Evolutionary conservation across 176 grass and related monocot species (phyloP).

Genomic region (Oryza longistaminata): DNA sequence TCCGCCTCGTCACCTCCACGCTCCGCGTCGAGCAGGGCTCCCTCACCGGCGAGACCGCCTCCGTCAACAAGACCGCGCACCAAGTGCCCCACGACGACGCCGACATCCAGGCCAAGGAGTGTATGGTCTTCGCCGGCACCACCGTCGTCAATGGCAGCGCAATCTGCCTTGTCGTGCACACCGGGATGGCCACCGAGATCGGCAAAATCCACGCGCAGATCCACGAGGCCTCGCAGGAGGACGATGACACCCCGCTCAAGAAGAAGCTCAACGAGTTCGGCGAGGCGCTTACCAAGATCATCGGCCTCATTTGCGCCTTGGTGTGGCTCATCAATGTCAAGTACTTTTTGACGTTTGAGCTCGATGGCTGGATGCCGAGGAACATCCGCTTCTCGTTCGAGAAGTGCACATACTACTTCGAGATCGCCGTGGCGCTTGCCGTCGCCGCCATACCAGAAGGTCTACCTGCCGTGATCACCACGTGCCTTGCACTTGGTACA

Average conservation of each 20-base stretch:
- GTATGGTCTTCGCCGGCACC: constrained; percentile 84
- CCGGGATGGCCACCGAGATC: constrained; percentile 89
- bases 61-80: constrained; percentile 83
- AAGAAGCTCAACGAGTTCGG: constrained; percentile 98
- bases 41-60: constrained; percentile 82
- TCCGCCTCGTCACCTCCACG: constrained; percentile 70
- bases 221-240: constrained; percentile 79
- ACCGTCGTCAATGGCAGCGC: constrained; percentile 88
- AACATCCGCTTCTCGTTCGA: constrained; percentile 80
- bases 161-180: constrained; percentile 79
- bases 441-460: constrained; percentile 93
- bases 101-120: constrained; percentile 94
- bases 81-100: constrained; percentile 51
- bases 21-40: constrained; percentile 85
- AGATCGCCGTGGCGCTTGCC: constrained; percentile 90
- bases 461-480: constrained; percentile 89
- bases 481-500: constrained; percentile 82
- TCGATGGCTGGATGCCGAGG: constrained; percentile 62
- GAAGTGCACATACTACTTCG: constrained; percentile 98
- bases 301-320: constrained; percentile 71
- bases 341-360: constrained; percentile 80
- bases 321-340: constrained; percentile 98
- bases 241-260: constrained; percentile 87
- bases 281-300: constrained; percentile 80
- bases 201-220: constrained; percentile 95